These are phyloP conservation scores for Paramecium primaurelia DNA, from an alignment of 73 alveolate species.

Conservation along the genomic window DNA sequence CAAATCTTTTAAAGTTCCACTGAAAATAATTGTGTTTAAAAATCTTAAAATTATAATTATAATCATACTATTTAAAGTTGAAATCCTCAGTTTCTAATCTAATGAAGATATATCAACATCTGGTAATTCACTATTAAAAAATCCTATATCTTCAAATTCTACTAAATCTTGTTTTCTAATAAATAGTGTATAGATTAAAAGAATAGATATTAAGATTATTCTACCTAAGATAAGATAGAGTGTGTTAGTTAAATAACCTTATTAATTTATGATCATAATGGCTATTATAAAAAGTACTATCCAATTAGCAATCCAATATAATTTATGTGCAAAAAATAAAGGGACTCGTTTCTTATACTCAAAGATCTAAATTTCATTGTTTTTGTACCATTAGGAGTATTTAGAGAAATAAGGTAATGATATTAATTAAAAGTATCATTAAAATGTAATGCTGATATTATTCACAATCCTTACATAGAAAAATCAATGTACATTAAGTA, in stretches of 20 bases:
- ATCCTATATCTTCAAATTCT: conserved; percentile 38
- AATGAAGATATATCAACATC: not conserved
- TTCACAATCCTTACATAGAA: not conserved
- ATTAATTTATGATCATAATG: not conserved
- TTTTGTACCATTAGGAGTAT: conserved; percentile 1
- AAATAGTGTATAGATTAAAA: not conserved
- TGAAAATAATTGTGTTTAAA: not conserved
- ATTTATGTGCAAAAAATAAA: not conserved
- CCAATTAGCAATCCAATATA: conserved; percentile 16
- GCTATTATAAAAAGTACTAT: not conserved
- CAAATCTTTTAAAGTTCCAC: not conserved
- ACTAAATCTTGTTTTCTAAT: not conserved
- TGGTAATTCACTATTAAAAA: not conserved
- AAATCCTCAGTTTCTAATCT: not conserved
- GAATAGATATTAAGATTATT: not conserved
- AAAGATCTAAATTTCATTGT: not conserved
- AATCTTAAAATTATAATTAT: not conserved
- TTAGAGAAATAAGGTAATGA: not conserved
- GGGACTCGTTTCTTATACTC: conserved; percentile 13
- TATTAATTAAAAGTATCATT: not conserved
- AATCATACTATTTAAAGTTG: not conserved
- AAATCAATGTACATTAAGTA: not conserved
- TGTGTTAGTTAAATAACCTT: not conserved
- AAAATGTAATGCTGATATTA: not conserved
- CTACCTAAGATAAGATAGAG: not conserved